Evolutionary conservation across 1,284 basidiomycete species (phyloP).

Genomic region (Trichosporon inkin): DNA sequence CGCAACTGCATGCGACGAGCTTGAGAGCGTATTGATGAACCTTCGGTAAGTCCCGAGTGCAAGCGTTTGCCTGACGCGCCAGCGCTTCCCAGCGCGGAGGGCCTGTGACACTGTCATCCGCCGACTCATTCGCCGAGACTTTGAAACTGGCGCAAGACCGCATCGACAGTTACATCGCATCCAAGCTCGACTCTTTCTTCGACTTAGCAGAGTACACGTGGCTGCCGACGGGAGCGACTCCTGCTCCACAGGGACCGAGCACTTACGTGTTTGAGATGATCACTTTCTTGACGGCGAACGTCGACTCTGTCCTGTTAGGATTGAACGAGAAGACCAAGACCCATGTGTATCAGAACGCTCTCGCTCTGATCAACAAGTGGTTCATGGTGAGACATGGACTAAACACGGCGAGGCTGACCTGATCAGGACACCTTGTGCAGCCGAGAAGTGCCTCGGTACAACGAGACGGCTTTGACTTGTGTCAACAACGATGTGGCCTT

Average conservation of each 20-base stretch:
- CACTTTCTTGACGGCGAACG: slow-evolving; percentile 93
- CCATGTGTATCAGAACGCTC: slow-evolving; percentile 78
- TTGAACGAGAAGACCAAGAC: slow-evolving; percentile 71
- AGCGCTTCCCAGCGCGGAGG: slow-evolving; percentile 81
- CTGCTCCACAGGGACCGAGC: slow-evolving; percentile 64
- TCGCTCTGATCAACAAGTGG: slow-evolving; percentile 77
- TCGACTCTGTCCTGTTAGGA: slow-evolving; percentile 84
- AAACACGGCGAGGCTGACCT: not conserved
- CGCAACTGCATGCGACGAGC: slow-evolving; percentile 74
- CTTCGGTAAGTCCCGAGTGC: slow-evolving; percentile 54
- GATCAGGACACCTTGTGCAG: slow-evolving; percentile 42
- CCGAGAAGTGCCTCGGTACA: slow-evolving; percentile 68
- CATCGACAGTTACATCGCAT: slow-evolving; percentile 76
- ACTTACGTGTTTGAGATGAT: slow-evolving; percentile 88
- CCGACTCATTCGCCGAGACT: slow-evolving; percentile 60
- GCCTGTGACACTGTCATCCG: slow-evolving; percentile 53
- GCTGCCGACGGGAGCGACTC: slow-evolving; percentile 57
- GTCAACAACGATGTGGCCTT: slow-evolving; percentile 78
- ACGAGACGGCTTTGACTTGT: slow-evolving; percentile 81
- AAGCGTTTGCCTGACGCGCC: not conserved
- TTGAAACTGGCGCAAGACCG: slow-evolving; percentile 68
- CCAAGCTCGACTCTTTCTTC: slow-evolving; percentile 95
- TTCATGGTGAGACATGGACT: slow-evolving; percentile 61
- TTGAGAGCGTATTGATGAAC: slow-evolving; percentile 80
- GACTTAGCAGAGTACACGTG: slow-evolving; percentile 93